Evolutionary conservation across 352 stramenopile species (phyloP), one percentile per base, ranked within the genome.

Genomic region (Phytophthora pinifolia): DNA sequence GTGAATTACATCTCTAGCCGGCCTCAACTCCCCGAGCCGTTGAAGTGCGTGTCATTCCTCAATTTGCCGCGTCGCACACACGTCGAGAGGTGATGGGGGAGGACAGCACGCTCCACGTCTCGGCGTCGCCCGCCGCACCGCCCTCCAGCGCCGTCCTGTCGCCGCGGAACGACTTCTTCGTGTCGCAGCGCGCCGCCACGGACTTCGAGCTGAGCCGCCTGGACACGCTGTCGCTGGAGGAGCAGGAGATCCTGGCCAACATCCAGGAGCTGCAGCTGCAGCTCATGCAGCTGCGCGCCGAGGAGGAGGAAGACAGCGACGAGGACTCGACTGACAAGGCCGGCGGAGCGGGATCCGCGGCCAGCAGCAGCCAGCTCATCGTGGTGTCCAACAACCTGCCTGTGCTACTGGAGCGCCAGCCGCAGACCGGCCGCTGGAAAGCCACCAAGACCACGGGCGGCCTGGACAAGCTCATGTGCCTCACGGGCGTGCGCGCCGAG

Each of bases 181-280:
- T 91, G 14, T 91, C 80, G 17, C 80, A 91, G 54, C 76, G 80
- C 46, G 69, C 74, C 22, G 64, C 79, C 39, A 63, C 64, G 2
- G 80, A 91, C 67, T 86, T 80, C 41, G 80, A 91, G 36, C 49
- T 82, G 29, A 88, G 73, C 46, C 74, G 75, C 42, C 53, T 88
- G 41, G 81, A 90, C 71, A 74, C 74, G 49, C 62, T 95, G 36
- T 88, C 74, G 42, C 66, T 95, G 4, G 76, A 92, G 45, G 86
- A 96, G 55, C 86, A 96, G 63, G 83, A 94, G 62, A 89, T 96
- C 53, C 65, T 96, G 46, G 80, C 84, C 7, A 94, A 85, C 49
- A 96, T 96, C 65, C 88, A 96, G 47, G 86, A 96, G 38, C 72
- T 96, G 9, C 88, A 96, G 58, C 60, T 89, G 30, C 85, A 96